Evolutionary conservation across 441 rosid genomes (phyloP).

Genomic region (Adansonia rubrostipa): DNA sequence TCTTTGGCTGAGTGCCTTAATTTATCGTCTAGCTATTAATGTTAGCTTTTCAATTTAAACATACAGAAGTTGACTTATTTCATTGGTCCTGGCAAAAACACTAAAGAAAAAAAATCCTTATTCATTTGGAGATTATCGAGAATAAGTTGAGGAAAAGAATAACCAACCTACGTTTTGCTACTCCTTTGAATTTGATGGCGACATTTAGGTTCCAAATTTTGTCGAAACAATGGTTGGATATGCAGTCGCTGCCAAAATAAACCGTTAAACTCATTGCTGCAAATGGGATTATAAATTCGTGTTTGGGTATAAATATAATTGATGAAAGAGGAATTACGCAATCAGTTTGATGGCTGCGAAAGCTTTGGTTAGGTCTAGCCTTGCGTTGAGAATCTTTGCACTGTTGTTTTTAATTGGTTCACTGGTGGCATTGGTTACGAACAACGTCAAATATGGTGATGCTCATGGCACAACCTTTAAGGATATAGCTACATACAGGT

Average conservation of each 20-base stretch:
- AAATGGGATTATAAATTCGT: no score
- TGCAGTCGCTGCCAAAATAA: neutral
- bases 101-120: no score
- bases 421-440: neutral
- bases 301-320: neutral
- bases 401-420: neutral
- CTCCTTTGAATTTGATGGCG: neutral
- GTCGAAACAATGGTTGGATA: neutral
- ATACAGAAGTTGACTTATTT: neutral
- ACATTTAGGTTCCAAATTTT: neutral
- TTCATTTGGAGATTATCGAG: neutral
- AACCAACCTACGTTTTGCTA: no score
- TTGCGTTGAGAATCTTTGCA: neutral
- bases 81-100: no score
- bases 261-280: no score
- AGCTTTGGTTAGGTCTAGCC: neutral
- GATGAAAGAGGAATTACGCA: neutral
- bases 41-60: neutral
- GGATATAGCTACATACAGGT: neutral
- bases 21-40: neutral
- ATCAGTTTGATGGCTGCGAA: neutral
- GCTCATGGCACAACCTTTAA: neutral
- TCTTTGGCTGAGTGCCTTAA: neutral
- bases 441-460: neutral
- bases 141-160: neutral